phyloP scores from a whole-genome alignment of 768 basidiomycete species.

The Sistotremastrum suecicum region DNA sequence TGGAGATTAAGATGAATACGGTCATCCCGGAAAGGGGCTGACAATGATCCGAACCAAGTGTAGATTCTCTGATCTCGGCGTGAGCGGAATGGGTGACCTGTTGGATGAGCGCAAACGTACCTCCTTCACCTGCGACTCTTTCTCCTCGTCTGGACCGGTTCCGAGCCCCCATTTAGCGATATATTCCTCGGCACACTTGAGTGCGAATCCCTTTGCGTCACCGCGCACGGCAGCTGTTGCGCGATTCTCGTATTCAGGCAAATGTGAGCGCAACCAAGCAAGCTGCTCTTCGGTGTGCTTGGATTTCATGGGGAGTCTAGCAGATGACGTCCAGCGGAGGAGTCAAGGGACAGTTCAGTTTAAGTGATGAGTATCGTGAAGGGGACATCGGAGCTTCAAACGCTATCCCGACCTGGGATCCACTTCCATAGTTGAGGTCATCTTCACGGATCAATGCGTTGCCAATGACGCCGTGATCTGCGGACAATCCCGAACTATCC shows the following conservation, averaged over 20 bases:
- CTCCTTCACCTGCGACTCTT: constrained; percentile 48
- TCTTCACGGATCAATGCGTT: too few relatives aligned
- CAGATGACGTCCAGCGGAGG: too few relatives aligned
- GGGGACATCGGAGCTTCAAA: too few relatives aligned
- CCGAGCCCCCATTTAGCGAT: constrained; percentile 45
- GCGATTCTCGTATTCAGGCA: constrained; percentile 42
- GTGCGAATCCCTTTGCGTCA: constrained; percentile 56
- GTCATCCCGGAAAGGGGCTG: too few relatives aligned
- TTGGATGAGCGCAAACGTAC: constrained; percentile 18
- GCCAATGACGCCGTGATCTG: too few relatives aligned
- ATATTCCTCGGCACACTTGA: constrained; percentile 49
- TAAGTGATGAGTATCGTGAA: too few relatives aligned
- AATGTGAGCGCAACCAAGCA: constrained; percentile 37
- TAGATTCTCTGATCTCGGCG: constrained; percentile 40
- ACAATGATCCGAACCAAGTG: constrained; percentile 35
- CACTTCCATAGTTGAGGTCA: too few relatives aligned
- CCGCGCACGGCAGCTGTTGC: constrained; percentile 47
- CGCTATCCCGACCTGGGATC: too few relatives aligned
- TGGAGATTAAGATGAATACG: too few relatives aligned
- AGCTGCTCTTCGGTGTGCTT: constrained; percentile 45
- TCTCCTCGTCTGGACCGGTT: constrained; percentile 41
- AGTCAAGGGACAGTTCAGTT: too few relatives aligned
- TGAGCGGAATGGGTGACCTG: constrained; percentile 5
- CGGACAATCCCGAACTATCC: too few relatives aligned
- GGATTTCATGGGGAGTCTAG: constrained; percentile 3